Evolutionary conservation across 176 grass and related monocot genomes (phyloP), one percentile per base, ranked within the genome.

Genomic region (Oryza punctata): DNA sequence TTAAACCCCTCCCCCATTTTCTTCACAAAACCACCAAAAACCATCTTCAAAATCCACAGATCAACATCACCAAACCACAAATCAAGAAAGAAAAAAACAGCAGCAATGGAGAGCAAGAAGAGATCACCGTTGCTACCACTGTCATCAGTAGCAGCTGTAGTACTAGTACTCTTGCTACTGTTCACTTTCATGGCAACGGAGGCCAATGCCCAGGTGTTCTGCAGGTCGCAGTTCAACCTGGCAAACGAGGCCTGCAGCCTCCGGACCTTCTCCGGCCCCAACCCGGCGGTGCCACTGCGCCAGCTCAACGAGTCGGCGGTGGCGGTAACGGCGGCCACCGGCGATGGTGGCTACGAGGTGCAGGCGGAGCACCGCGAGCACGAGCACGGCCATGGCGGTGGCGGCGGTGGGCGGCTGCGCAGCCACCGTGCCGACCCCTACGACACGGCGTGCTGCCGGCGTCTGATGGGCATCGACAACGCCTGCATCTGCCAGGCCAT

Each of bases 401-500:
- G 6, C 6, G 78, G 81, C 29, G 52, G 67, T 30, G 81, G 78
- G 21, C 77, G 63, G 6, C 16, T 19, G 16, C 72, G 23, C 63
- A 64, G 63, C 13, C 66, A 69, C 27, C 44, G 44, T 3, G 52
- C 69, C 1, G 78, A 92, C 49, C 90, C 93, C 8, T 85, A 88
- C 78, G 91, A 93, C 85, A 89, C 94, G 6, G 91, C 88, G 15
- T 96, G 94, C 75, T 96, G 94, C 91, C 84, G 91, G 11, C 86
- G 94, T 3, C 91, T 96, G 19, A 87, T 81, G 83, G 86, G 91
- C 63, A 85, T 93, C 35, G 89, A 96, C 71, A 87, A 89, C 65
- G 88, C 86, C 11, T 96, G 94, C 85, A 85, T 96, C 84, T 96
- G 94, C 74, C 88, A 93, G 69, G 67, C 85, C 78, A 87, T 96